phyloP scores from a whole-genome alignment of 208 protist species.

The Trypanosoma scelopori region DNA sequence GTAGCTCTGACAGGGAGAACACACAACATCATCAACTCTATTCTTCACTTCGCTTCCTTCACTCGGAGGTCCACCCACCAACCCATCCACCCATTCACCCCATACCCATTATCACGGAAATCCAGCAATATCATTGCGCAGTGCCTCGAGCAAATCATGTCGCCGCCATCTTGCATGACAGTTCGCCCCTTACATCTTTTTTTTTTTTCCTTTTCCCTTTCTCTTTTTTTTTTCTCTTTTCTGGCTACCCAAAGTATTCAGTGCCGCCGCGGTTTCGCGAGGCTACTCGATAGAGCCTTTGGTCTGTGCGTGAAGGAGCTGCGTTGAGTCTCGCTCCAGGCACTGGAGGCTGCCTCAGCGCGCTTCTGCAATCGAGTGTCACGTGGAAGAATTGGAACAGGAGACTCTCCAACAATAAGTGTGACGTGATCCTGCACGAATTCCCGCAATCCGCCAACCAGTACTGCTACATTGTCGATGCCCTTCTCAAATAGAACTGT shows the following conservation, averaged over 20 bases:
- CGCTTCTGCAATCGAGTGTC: conserved; percentile 72
- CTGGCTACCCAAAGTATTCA: neutral
- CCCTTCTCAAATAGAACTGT: conserved; percentile 84
- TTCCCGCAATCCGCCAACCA: conserved; percentile 80
- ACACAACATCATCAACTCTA: neutral
- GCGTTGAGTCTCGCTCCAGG: conserved; percentile 73
- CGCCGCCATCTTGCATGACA: too few species aligned
- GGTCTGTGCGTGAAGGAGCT: conserved; percentile 72
- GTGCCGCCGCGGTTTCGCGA: conserved; percentile 44
- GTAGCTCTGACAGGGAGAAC: too few species aligned
- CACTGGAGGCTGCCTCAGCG: conserved; percentile 60
- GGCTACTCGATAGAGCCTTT: conserved; percentile 82
- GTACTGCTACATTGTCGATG: conserved; percentile 82
- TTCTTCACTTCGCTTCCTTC: neutral
- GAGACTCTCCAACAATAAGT: conserved; percentile 51
- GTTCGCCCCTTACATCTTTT: too few species aligned
- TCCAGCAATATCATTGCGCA: too few species aligned
- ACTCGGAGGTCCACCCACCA: too few species aligned
- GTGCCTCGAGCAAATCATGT: neutral
- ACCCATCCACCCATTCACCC: too few species aligned
- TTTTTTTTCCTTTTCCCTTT: neutral
- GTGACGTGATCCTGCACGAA: conserved; percentile 80
- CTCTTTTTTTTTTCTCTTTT: neutral
- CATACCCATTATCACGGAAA: too few species aligned
- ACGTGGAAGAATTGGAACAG: conserved; percentile 67